Base-by-base conservation (phyloP, 2,329 filamentous ascomycete species). In the Colletotrichum eleusines region DNA sequence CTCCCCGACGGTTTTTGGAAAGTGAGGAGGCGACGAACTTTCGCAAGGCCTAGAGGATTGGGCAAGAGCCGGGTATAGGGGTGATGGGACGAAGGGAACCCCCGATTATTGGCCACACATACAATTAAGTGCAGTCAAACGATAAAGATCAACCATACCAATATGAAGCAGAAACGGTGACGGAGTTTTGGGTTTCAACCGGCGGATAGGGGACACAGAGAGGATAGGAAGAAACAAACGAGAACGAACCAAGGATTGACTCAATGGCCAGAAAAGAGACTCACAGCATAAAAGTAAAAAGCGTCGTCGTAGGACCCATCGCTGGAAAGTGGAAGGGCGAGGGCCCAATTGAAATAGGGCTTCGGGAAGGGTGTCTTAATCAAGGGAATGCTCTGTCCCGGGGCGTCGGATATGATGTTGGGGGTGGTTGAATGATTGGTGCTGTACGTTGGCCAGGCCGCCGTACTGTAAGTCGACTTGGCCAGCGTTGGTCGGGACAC, bases 231-330 rank as follows among this genome's bases (percentile, higher is more conserved):
- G 65, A 73, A 35, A 64, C 68, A 67, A 74, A 69, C 65, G 68
- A 75, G 75, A 58, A 58, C 68, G 68, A 71, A 51, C n/a, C 20
- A 7, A 62, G 0, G n/a, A 23, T 12, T 23, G n/a, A 60, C 44
- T 66, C 18, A 23, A 72, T 73, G 72, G 64, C 61, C 74, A 73
- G 62, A 73, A n/a, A 44, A 42, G 76, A 68, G 77, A 89, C 89
- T 88, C 83, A 91, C 89, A 91, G 80, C 72, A 75, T 74, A 20
- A 75, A 75, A 9, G 74, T 75, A 57, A 75, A 72, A 38, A 75
- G 74, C 20, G 74, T 74, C 46, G 74, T 91, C 51, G 84, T 84
- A 63, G 87, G 87, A 80, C 89, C 87, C 87, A 89, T 89, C 77
- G 63, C 66, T 48, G 50, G 26, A 53, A 58, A 12, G 5, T 12